phyloP scores from a whole-genome alignment of 202 grass and related monocot genomes.

The Zizania palustris region DNA sequence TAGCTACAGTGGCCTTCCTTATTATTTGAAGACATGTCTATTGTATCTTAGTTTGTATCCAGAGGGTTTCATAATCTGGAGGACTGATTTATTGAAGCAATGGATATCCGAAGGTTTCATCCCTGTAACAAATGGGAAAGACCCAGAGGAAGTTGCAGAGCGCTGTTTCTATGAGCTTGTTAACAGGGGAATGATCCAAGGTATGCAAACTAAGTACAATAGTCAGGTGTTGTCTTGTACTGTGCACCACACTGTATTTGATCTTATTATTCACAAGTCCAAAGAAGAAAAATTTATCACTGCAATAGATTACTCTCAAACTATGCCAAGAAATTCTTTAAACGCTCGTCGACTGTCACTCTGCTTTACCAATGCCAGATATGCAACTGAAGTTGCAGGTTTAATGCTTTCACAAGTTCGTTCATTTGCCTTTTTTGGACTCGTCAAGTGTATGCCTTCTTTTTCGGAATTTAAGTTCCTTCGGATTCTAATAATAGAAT shows the following conservation, averaged over 20 bases:
- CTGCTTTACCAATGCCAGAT: not conserved
- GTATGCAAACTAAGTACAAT: not conserved
- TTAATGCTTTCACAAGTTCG: slow-evolving; percentile 7
- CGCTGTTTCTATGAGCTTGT: not conserved
- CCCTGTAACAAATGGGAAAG: not conserved
- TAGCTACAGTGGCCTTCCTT: not conserved
- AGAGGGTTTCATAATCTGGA: not conserved
- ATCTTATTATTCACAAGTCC: slow-evolving; percentile 14
- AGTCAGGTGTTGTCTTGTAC: not conserved
- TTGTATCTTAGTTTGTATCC: not conserved
- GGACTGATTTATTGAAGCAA: not conserved
- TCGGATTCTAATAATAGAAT: not conserved
- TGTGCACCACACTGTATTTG: slow-evolving; percentile 32
- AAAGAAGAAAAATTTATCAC: slow-evolving; percentile 7
- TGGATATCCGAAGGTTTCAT: not conserved
- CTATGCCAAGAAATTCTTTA: not conserved
- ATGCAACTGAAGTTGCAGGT: not conserved
- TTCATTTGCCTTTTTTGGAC: slow-evolving; percentile 1
- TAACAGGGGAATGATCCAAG: not conserved
- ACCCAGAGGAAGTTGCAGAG: not conserved
- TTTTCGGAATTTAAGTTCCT: not conserved
- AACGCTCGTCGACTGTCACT: slow-evolving; percentile 3
- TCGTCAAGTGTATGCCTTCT: not conserved
- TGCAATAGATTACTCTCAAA: slow-evolving; percentile 4
- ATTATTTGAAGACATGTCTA: not conserved